Base-by-base conservation (phyloP, 1,284 basidiomycete genomes). In the Xerocomus amazonicus region DNA sequence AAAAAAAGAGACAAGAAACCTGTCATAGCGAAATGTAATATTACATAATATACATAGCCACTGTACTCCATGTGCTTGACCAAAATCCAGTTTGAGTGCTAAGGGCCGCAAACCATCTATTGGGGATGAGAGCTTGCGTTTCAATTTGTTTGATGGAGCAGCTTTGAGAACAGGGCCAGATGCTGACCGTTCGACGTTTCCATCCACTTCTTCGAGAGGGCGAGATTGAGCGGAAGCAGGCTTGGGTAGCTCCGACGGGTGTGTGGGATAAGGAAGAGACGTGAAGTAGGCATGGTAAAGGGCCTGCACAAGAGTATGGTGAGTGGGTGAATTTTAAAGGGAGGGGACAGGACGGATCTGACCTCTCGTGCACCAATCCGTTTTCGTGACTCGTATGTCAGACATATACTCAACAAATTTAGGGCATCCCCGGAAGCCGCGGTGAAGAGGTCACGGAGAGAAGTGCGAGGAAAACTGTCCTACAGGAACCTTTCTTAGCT, bases 391-490 rank as follows among this genome's bases (percentile, higher is more conserved):
- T 99, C 93, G 62, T 90, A 97, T 7, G 80, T 74, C 14, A 99
- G 73, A 59, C 91, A 87, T 62, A 83, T 84, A 51, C 74, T 76
- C 33, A 97, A 77, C 10, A 99, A 77, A 58, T 93, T 94, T 34
- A 98, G 75, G 0, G 92, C 85, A 56, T 97, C 93, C 6, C 83
- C 78, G 38, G 84, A 92, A 1, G 95, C 92, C 1, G 95, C 95
- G 0, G 91, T 90, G 71, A 99, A 96, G 34, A 97, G 78, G 59
- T 89, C 83, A 32, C 89, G 83, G 31, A 97, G 74, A 12, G 87
- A 88, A 41, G 87, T 81, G 61, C 87, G 90, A 0, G 90, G 87
- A 59, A 59, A 92, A 90, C 60, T 87, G 85, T 47, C 88, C 88
- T 17, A 91, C 83, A 8, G 86, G 78, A 7, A 92, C 78, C n/a